Percentiles rank a stretch among this genome's conserved stretches.
Conservation (phyloP, 345 rosid genomes). For the Populus pruinosa region DNA sequence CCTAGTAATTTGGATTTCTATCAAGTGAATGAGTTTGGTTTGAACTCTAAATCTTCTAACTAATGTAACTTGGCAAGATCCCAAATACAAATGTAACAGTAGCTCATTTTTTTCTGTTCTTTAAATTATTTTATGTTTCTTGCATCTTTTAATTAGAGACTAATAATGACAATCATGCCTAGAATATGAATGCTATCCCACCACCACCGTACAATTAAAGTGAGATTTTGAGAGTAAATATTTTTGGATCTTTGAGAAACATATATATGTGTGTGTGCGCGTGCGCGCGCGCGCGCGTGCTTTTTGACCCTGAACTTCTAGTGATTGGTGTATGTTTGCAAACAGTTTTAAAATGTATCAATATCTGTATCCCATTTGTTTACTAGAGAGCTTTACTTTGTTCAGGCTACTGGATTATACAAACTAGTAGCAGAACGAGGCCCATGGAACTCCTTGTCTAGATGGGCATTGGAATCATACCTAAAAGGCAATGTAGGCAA, state of each 20-base stretch:
- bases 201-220: not conserved
- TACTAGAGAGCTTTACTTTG: constrained; percentile 4
- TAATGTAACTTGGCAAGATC: not conserved
- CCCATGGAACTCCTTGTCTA: constrained; percentile 96
- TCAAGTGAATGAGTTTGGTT: not conserved
- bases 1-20: not conserved
- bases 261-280: not conserved
- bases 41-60: not conserved
- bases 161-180: not conserved
- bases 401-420: constrained; percentile 87
- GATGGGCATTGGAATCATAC: constrained; percentile 98
- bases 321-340: not conserved
- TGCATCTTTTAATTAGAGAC: not conserved
- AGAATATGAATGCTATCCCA: not conserved
- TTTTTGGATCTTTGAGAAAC: not conserved
- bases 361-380: not conserved
- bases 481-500: constrained; percentile 88
- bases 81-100: not conserved
- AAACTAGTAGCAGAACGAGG: constrained; percentile 97
- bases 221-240: not conserved
- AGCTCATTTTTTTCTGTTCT: not conserved
- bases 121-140: not conserved
- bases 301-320: not conserved
- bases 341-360: constrained; percentile 1
- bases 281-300: not conserved